Conservation (phyloP, 2,329 filamentous ascomycete species). For the Leptographium wingfieldii region DNA sequence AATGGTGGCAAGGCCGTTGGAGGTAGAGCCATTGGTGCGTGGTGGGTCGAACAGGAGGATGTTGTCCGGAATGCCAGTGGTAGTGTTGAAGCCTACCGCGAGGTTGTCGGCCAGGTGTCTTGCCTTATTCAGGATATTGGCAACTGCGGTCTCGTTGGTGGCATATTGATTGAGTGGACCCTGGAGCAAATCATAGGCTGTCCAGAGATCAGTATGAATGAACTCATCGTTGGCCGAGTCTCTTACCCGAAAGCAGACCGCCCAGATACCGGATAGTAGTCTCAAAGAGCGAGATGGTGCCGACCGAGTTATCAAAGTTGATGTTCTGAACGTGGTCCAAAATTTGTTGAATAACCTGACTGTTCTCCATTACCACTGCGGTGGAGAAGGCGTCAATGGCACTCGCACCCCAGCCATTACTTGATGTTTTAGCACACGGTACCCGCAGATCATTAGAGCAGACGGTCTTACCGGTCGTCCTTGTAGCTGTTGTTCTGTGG, state of each 20-base stretch:
- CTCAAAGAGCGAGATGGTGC: slow-evolving; percentile 67
- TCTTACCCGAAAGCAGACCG: slow-evolving; percentile 58
- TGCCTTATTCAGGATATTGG: slow-evolving; percentile 53
- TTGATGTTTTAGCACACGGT: neutral
- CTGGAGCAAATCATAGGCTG: slow-evolving; percentile 57
- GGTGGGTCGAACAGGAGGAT: slow-evolving; percentile 46
- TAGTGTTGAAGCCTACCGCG: slow-evolving; percentile 66
- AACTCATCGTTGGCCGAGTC: neutral
- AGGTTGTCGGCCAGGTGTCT: slow-evolving; percentile 57
- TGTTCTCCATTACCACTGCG: slow-evolving; percentile 62
- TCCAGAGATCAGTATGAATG: neutral
- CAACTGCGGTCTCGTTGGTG: slow-evolving; percentile 31
- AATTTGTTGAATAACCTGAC: slow-evolving; percentile 55
- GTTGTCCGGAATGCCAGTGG: slow-evolving; percentile 63
- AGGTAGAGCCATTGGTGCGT: slow-evolving; percentile 33
- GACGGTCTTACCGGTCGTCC: slow-evolving; percentile 51
- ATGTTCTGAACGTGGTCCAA: slow-evolving; percentile 57
- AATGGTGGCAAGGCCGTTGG: slow-evolving; percentile 62
- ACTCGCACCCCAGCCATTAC: slow-evolving; percentile 71
- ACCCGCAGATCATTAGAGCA: no score
- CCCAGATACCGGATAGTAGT: slow-evolving; percentile 82
- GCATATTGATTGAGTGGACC: slow-evolving; percentile 45
- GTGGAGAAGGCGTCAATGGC: slow-evolving; percentile 72
- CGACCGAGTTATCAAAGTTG: slow-evolving; percentile 51
- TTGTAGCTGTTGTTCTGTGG: slow-evolving; percentile 52